phyloP scores from a whole-genome alignment of 352 stramenopile genomes.

The Albugo laibachii region DNA sequence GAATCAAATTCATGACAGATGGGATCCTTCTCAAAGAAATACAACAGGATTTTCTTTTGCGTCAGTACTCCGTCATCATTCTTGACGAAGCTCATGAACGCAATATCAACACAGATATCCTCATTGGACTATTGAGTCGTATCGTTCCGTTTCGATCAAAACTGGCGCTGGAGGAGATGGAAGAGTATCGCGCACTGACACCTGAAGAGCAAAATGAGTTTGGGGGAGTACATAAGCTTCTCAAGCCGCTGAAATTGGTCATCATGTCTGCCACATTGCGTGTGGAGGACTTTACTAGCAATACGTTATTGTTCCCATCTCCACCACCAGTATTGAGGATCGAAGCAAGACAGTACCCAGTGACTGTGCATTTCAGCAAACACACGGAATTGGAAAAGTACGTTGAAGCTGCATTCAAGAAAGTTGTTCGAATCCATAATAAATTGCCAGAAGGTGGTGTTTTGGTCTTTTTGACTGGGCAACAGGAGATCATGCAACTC shows the following conservation, averaged over 20 bases:
- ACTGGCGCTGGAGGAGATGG: conserved; percentile 46
- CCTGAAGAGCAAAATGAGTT: conserved; percentile 4
- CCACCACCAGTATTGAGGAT: conserved; percentile 87
- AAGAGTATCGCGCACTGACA: conserved; percentile 18
- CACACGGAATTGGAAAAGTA: conserved; percentile 96
- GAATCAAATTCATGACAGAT: conserved; percentile 99
- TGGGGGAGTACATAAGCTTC: conserved; percentile 17
- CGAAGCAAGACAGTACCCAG: conserved; percentile 87
- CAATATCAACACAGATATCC: conserved; percentile 92
- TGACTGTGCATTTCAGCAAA: conserved; percentile 97
- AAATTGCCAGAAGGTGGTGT: conserved; percentile 93
- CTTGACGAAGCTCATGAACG: conserved; percentile 95
- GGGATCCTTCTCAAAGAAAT: conserved; percentile 97
- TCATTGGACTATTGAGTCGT: conserved; percentile 90
- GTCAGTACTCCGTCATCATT: conserved; percentile 60
- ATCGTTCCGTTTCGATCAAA: conserved; percentile 84
- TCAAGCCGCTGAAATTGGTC: conserved; percentile 58
- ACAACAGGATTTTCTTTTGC: conserved; percentile 66
- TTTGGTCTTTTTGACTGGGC: conserved; percentile 96
- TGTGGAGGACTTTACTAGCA: conserved; percentile 94
- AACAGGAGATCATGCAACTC: conserved; percentile 89
- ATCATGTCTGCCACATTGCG: conserved; percentile 98
- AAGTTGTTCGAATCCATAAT: conserved; percentile 93
- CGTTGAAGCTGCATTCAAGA: conserved; percentile 87
- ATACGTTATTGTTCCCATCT: conserved; percentile 82